Conservation (phyloP, 306 rosid genomes). For the Chamaecrista fasciculata region DNA sequence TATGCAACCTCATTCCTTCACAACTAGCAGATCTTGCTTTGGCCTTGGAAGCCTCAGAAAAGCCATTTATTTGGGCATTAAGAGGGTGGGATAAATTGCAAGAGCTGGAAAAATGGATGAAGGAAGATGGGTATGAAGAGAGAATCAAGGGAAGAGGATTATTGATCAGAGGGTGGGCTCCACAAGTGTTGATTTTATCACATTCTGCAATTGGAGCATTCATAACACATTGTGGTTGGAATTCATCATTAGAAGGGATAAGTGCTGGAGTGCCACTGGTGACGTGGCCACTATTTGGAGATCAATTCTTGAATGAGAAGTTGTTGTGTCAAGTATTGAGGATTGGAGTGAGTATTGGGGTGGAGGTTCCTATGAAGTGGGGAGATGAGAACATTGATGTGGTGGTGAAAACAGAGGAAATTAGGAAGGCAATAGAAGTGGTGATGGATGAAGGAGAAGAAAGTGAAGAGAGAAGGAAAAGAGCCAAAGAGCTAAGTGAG, state of each 20-base stretch:
- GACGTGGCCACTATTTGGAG: constrained; percentile 60
- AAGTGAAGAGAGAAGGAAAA: constrained; percentile 39
- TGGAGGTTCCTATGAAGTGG: not conserved
- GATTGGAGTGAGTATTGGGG: constrained; percentile 43
- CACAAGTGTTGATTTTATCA: constrained; percentile 46
- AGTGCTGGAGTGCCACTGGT: constrained; percentile 51
- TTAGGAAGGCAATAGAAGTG: constrained; percentile 37
- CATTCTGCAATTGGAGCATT: constrained; percentile 56
- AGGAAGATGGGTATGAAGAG: constrained; percentile 39
- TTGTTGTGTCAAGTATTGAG: constrained; percentile 27
- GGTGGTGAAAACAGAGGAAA: constrained; percentile 37
- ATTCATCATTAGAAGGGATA: constrained; percentile 50
- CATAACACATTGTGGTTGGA: constrained; percentile 67
- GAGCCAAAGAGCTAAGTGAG: constrained; percentile 26
- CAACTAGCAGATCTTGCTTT: constrained; percentile 45
- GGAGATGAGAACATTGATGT: constrained; percentile 33
- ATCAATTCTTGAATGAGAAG: constrained; percentile 48
- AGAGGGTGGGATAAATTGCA: constrained; percentile 31
- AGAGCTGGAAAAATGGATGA: constrained; percentile 39
- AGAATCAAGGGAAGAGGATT: constrained; percentile 35
- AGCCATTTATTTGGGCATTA: constrained; percentile 58
- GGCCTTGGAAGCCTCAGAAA: constrained; percentile 53
- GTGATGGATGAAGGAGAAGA: constrained; percentile 37
- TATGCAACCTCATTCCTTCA: constrained; percentile 17
- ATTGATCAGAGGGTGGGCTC: constrained; percentile 60